Conservation (phyloP, 1,284 basidiomycete genomes). For the Rhodofomes roseus region DNA sequence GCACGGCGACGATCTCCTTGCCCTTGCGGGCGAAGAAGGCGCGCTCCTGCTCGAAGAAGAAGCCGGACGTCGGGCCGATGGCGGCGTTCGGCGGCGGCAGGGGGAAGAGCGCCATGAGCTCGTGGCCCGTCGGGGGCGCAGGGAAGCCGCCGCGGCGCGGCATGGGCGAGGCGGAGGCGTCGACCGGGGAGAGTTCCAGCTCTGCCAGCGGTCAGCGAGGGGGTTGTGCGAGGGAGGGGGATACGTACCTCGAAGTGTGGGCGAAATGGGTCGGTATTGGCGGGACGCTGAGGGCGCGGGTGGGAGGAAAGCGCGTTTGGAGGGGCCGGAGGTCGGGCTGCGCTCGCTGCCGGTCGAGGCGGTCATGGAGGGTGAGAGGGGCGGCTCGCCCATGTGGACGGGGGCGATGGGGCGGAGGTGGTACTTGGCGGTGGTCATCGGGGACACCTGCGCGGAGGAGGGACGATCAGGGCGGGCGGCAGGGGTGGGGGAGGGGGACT, state of each 20-base stretch:
- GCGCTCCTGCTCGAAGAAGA: conserved; percentile 68
- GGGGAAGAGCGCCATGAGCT: conserved; percentile 78
- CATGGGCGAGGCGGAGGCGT: conserved; percentile 33
- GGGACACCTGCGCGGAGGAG: no score
- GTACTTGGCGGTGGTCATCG: conserved; percentile 18
- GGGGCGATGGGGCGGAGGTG: conserved; percentile 24
- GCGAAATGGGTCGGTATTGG: no score
- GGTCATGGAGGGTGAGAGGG: conserved; percentile 22
- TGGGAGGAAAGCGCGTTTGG: conserved; percentile 9
- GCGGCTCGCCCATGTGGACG: conserved; percentile 8
- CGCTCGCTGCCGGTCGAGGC: conserved; percentile 26
- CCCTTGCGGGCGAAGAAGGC: conserved; percentile 73
- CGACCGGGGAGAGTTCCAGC: conserved; percentile 49
- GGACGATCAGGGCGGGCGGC: no score
- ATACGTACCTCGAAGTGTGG: no score
- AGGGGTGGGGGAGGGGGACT: conserved; percentile 16
- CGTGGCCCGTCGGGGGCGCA: conserved; percentile 71
- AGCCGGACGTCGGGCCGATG: conserved; percentile 60
- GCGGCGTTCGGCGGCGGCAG: conserved; percentile 52
- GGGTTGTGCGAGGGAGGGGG: no score
- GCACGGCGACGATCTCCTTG: conserved; percentile 68
- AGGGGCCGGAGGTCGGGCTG: conserved; percentile 16
- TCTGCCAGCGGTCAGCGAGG: conserved; percentile 33
- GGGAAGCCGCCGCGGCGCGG: conserved; percentile 44
- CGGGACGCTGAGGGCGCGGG: conserved; percentile 7